Conservation (phyloP, 192 early-diverging fungal species). For the Thoreauomyces humboldtii region DNA sequence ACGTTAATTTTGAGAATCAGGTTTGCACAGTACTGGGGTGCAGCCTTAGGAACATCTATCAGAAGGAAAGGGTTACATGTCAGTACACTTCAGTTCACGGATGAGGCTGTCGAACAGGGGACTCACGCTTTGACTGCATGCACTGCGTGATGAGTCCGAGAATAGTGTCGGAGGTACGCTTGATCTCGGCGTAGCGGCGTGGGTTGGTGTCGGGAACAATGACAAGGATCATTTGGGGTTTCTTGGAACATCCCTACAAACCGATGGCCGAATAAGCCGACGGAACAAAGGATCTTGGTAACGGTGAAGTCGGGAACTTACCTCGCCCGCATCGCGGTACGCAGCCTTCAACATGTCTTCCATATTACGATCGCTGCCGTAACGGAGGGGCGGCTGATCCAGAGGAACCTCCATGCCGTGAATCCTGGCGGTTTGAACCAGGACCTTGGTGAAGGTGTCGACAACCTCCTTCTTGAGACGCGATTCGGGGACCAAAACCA, state of each 20-base stretch:
- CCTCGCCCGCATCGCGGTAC: conserved; percentile 52
- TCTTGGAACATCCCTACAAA: conserved; percentile 29
- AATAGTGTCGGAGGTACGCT: conserved; percentile 42
- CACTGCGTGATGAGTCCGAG: conserved; percentile 53
- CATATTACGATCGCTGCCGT: conserved; percentile 40
- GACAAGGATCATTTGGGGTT: conserved; percentile 63
- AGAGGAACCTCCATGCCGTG: conserved; percentile 58
- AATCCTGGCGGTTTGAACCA: conserved; percentile 53
- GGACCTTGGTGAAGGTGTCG: conserved; percentile 56
- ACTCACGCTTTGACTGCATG: conserved; percentile 38
- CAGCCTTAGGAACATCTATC: neutral
- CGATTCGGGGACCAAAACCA: conserved; percentile 53
- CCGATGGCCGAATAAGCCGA: too few relatives aligned
- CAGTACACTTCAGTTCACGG: too few relatives aligned
- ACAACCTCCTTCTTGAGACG: conserved; percentile 34
- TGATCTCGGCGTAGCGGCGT: conserved; percentile 48
- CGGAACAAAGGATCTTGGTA: too few relatives aligned
- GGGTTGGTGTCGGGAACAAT: conserved; percentile 2
- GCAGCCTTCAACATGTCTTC: conserved; percentile 52
- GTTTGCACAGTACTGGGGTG: conserved; percentile 24
- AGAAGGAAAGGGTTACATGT: too few relatives aligned
- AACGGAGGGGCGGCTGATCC: conserved; percentile 11
- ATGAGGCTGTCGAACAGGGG: too few relatives aligned
- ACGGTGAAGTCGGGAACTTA: too few relatives aligned
- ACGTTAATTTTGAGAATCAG: conserved; percentile 60